A percentile compares a stretch with the other conserved stretches of the same genome.
phyloP scores from a whole-genome alignment of 768 basidiomycete species.

The Mycena leptocephala region DNA sequence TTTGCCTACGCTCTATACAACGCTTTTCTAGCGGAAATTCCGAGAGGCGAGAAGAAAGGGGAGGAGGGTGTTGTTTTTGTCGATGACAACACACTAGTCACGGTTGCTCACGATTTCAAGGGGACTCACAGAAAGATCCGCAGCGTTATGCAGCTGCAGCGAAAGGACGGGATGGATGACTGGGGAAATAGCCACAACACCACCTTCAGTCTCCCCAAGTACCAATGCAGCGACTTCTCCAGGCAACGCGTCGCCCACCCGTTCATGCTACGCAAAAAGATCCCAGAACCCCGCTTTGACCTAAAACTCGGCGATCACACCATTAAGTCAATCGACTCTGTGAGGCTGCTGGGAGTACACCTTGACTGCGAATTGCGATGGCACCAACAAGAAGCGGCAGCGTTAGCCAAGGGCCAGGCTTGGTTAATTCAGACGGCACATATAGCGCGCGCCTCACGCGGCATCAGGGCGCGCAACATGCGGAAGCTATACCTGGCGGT shows the following conservation, averaged over 20 bases:
- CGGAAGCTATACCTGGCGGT: slow-evolving; percentile 32
- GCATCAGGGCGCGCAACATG: slow-evolving; percentile 17
- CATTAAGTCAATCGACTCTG: slow-evolving; percentile 33
- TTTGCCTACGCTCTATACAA: slow-evolving; percentile 45
- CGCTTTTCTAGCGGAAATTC: slow-evolving; percentile 22
- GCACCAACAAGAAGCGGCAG: slow-evolving; percentile 39
- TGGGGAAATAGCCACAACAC: slow-evolving; percentile 49
- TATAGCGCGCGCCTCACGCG: slow-evolving; percentile 19
- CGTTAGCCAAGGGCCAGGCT: slow-evolving; percentile 33
- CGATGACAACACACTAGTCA: slow-evolving; percentile 38
- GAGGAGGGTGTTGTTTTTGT: slow-evolving; percentile 31
- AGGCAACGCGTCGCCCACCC: background rate
- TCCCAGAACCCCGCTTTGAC: background rate
- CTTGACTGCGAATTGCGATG: slow-evolving; percentile 48
- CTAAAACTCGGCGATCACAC: background rate
- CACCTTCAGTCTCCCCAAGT: slow-evolving; percentile 39
- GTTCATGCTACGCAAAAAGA: background rate
- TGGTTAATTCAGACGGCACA: slow-evolving; percentile 32
- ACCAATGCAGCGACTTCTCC: too few relatives aligned
- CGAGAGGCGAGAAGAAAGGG: background rate
- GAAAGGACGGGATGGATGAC: slow-evolving; percentile 38
- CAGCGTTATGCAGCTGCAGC: slow-evolving; percentile 35
- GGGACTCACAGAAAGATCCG: slow-evolving; percentile 29
- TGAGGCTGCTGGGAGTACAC: slow-evolving; percentile 51
- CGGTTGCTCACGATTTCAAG: slow-evolving; percentile 27